These are phyloP conservation scores for Cyphellophora attinorum DNA, from an alignment of 2,329 filamentous ascomycete species.

Conservation along the genomic window DNA sequence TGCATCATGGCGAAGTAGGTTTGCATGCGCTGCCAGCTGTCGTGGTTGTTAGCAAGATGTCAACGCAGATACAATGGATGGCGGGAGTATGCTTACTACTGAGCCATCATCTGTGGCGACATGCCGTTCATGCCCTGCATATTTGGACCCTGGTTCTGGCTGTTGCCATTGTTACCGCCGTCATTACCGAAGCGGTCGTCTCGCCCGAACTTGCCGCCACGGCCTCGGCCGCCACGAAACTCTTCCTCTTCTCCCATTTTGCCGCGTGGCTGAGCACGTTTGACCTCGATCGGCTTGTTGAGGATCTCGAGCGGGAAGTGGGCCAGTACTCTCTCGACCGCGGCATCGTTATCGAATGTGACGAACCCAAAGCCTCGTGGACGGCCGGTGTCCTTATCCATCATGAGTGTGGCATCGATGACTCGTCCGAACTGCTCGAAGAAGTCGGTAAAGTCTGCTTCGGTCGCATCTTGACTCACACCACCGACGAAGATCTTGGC, in stretches of 20 bases:
- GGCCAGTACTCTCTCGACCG: slow-evolving; percentile 82
- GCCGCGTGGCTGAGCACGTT: slow-evolving; percentile 90
- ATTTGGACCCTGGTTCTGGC: slow-evolving; percentile 21
- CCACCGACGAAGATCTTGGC: slow-evolving; percentile 98
- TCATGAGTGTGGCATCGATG: slow-evolving; percentile 96
- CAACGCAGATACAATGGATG: no score
- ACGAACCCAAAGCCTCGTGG: slow-evolving; percentile 96
- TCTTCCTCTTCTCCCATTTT: slow-evolving; percentile 90
- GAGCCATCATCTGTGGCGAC: slow-evolving; percentile 95
- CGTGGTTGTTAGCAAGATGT: no score
- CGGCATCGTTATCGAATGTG: slow-evolving; percentile 91
- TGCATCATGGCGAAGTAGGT: slow-evolving; percentile 95
- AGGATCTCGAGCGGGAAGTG: slow-evolving; percentile 74
- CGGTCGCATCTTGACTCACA: slow-evolving; percentile 92
- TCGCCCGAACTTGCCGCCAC: slow-evolving; percentile 24
- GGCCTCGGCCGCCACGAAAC: slow-evolving; percentile 36
- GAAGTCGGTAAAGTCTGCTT: slow-evolving; percentile 92
- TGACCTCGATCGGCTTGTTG: slow-evolving; percentile 94
- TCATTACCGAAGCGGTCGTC: slow-evolving; percentile 28
- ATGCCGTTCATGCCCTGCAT: slow-evolving; percentile 48
- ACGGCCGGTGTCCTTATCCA: slow-evolving; percentile 98
- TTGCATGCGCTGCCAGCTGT: slow-evolving; percentile 97
- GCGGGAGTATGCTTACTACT: no score
- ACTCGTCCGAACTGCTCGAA: slow-evolving; percentile 95
- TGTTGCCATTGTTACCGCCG: slow-evolving; percentile 36